Percentiles rank a stretch among this genome's conserved stretches.
These are phyloP conservation scores for Epicoccum nigrum DNA, from an alignment of 2,329 filamentous ascomycete species.

Conservation along the genomic window DNA sequence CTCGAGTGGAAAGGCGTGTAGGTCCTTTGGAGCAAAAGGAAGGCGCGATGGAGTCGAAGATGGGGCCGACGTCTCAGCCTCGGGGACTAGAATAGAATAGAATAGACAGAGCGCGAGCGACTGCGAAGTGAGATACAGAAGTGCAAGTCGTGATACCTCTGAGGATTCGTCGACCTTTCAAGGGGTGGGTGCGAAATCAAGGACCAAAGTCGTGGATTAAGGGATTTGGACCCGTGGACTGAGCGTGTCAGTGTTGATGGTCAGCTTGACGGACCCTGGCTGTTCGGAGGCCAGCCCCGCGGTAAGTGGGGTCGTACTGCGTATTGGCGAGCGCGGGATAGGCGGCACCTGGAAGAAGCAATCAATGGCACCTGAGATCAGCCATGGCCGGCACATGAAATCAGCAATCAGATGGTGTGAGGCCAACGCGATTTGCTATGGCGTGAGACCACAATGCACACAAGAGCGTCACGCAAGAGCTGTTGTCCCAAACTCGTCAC, in stretches of 20 bases:
- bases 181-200: no score
- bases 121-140: no score
- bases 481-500: not conserved
- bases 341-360: no score
- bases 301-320: slow-evolving; percentile 6
- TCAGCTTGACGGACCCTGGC: slow-evolving; percentile 8
- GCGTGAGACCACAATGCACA: not conserved
- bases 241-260: not conserved
- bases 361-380: not conserved
- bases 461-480: not conserved
- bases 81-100: not conserved
- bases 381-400: not conserved
- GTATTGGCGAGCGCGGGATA: not conserved
- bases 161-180: no score
- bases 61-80: slow-evolving; percentile 18
- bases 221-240: not conserved
- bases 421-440: no score
- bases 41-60: slow-evolving; percentile 2
- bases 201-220: not conserved
- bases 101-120: not conserved
- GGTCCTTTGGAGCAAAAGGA: not conserved
- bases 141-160: no score
- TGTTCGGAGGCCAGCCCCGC: not conserved
- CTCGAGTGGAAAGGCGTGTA: not conserved
- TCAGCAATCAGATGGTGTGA: no score